Base-by-base conservation (phyloP, 2,329 filamentous ascomycete species). In the Botryosphaeria agaves region DNA sequence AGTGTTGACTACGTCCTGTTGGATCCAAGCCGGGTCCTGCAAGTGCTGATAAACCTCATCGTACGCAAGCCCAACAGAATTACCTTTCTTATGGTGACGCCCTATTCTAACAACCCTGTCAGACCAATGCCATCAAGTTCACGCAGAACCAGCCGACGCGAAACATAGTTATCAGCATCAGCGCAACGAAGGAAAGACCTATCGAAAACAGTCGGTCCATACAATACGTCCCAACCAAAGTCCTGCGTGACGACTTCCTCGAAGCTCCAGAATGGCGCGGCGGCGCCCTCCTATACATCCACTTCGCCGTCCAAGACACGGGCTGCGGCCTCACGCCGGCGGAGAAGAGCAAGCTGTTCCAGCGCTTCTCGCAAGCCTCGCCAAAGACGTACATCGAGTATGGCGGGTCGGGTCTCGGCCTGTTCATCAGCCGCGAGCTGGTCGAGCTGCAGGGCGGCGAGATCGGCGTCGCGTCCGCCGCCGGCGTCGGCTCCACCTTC, bases 361-460 rank as follows among this genome's bases (percentile, higher is more conserved):
- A 76, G 36, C 65, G 73, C 15, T 82, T 82, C 45, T 66, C 69
- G 6, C 76, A 82, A 49, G 72, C 72, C 0, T 73, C 64, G 8
- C 66, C 72, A 4, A 67, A 64, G 33, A 79, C 73, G 0, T 73
- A 78, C 37, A 64, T 75, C 16, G 16, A 27, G 11, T 79, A 81
- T 38, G 76, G 76, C 11, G 76, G 76, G 0, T 75, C 69, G 0
- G 76, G 76, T 0, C 58, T 82, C 1, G 76, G 76, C 0, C 56
- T 81, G 0, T 80, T 77, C 44, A 79, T 81, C 34, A 74, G 66
- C 28, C 62, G 72, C n/a, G 62, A 72, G 23, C 59, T 82, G 8
- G 71, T 71, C 2, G 73, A 79, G 42, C 57, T 79, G 23, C 74
- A 78, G 38, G 72, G 73, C n/a, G 76, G 76, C 1, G 64, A 70